phyloP scores from a whole-genome alignment of 352 stramenopile species.

The Phytophthora citrophthora region DNA sequence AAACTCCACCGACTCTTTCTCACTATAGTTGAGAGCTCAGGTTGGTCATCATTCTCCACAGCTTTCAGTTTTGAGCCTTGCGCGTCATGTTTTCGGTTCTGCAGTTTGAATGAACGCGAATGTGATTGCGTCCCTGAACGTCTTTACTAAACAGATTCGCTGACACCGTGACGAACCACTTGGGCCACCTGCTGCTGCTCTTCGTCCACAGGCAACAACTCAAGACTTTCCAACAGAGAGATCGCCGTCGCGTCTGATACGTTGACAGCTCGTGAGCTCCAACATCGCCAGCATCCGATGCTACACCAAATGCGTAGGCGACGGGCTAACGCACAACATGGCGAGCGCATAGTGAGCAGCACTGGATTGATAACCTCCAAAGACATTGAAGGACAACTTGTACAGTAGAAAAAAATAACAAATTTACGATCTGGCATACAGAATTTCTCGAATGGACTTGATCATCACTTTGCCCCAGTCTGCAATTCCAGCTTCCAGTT shows the following conservation, averaged over 20 bases:
- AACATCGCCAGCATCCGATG: slow-evolving; percentile 3
- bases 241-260: slow-evolving; percentile 26
- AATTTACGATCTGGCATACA: slow-evolving; percentile 11
- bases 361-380: too few relatives aligned
- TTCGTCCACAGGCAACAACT: neutral
- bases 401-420: too few relatives aligned
- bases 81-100: slow-evolving; percentile 1
- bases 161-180: slow-evolving; percentile 22
- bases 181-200: slow-evolving; percentile 14
- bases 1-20: slow-evolving; percentile 9
- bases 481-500: slow-evolving; percentile 21
- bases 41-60: neutral
- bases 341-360: slow-evolving; percentile 11
- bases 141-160: slow-evolving; percentile 31
- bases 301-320: slow-evolving; percentile 3
- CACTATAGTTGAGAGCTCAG: neutral
- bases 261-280: slow-evolving; percentile 17
- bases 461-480: slow-evolving; percentile 32
- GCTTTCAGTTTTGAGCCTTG: neutral
- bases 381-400: too few relatives aligned
- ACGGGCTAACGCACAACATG: slow-evolving; percentile 10
- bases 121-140: slow-evolving; percentile 21
- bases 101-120: slow-evolving; percentile 6
- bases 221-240: slow-evolving; percentile 26
- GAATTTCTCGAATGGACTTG: slow-evolving; percentile 28